These are phyloP conservation scores for Aschersonia sp. DNA, from an alignment of 2,329 filamentous ascomycete species.

Conservation along the genomic window DNA sequence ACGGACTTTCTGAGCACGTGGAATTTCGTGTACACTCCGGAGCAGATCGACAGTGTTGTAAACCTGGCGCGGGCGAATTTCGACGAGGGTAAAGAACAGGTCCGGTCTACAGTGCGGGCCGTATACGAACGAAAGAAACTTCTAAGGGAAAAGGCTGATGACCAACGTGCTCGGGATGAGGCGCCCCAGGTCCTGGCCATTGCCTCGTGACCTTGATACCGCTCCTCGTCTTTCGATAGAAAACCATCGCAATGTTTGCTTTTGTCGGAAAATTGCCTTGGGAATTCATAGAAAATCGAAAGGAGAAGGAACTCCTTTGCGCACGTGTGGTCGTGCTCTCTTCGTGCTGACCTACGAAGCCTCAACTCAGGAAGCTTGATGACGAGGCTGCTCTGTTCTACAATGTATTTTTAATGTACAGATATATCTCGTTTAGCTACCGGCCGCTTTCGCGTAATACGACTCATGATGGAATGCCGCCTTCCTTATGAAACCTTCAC, in stretches of 20 bases:
- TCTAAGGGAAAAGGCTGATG: conserved; percentile 40
- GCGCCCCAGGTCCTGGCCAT: conserved; percentile 2
- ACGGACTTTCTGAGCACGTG: conserved; percentile 87
- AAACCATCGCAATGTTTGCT: too few relatives aligned
- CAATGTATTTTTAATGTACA: conserved; percentile 24
- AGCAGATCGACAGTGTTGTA: conserved; percentile 78
- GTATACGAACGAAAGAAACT: conserved; percentile 88
- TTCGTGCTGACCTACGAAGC: too few relatives aligned
- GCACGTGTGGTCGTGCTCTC: too few relatives aligned
- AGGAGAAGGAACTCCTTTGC: neutral
- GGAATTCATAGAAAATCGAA: too few relatives aligned
- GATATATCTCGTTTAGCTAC: neutral
- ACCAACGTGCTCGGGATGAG: conserved; percentile 18
- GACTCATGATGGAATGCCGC: too few relatives aligned
- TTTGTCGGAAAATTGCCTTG: too few relatives aligned
- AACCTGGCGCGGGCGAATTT: conserved; percentile 77
- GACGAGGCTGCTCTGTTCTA: conserved; percentile 6
- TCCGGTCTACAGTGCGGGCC: conserved; percentile 63
- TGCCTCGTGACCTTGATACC: neutral
- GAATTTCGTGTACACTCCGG: conserved; percentile 93
- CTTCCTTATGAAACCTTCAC: too few relatives aligned
- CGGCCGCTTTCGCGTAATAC: too few relatives aligned
- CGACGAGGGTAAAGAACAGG: conserved; percentile 63
- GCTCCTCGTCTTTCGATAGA: conserved; percentile 4
- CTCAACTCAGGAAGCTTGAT: too few relatives aligned